These are phyloP conservation scores for Verticillium albo-atrum DNA, from an alignment of 2,329 filamentous ascomycete species.

Conservation along the genomic window DNA sequence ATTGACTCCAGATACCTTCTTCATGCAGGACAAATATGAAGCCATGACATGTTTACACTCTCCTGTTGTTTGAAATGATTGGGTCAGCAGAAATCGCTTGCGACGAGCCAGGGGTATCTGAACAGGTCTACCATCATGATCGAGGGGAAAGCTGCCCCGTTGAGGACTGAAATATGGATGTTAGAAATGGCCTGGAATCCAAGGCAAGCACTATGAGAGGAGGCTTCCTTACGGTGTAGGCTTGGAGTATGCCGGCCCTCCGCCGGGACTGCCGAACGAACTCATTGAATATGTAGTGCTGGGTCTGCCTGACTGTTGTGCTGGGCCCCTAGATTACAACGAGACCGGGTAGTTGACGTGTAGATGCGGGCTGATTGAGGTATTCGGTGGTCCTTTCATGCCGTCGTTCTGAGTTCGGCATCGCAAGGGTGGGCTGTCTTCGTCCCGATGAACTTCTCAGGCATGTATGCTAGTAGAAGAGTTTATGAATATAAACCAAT, in stretches of 20 bases:
- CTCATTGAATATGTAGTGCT: constrained; percentile 39
- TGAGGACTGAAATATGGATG: constrained; percentile 58
- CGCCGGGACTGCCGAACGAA: constrained; percentile 67
- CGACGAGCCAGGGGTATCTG: background rate
- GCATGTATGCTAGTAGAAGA: too few relatives aligned
- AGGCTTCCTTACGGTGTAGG: constrained; percentile 58
- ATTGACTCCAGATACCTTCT: constrained; percentile 77
- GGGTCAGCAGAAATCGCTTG: constrained; percentile 1
- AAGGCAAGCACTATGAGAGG: too few relatives aligned
- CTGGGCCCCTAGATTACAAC: too few relatives aligned
- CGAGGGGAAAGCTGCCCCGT: constrained; percentile 91
- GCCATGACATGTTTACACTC: constrained; percentile 92
- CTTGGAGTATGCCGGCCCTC: constrained; percentile 57
- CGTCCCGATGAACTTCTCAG: too few relatives aligned
- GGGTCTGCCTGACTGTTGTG: too few relatives aligned
- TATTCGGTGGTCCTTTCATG: too few relatives aligned
- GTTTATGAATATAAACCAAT: too few relatives aligned
- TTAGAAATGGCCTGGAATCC: background rate
- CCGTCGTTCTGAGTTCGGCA: too few relatives aligned
- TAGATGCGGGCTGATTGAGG: too few relatives aligned
- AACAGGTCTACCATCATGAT: constrained; percentile 64
- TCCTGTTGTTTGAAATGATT: constrained; percentile 42
- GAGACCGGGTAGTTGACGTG: too few relatives aligned
- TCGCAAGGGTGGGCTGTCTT: too few relatives aligned
- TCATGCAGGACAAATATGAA: constrained; percentile 82